Base-by-base conservation (phyloP, 345 rosid genomes). In the Luvunga scandens region DNA sequence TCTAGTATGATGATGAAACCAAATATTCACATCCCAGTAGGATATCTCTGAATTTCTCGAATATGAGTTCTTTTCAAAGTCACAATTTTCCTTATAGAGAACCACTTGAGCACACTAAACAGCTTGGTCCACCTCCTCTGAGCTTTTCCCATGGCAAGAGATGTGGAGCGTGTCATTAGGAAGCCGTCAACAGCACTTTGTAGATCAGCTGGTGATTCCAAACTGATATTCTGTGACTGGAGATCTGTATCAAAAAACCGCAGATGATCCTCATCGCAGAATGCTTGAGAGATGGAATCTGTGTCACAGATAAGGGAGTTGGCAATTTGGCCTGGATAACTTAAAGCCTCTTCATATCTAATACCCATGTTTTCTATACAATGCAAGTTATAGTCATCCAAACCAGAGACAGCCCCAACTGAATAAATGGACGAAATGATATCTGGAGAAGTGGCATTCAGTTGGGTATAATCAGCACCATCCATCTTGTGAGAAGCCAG, bases 121-220 rank as follows among this genome's bases (percentile, higher is more conserved):
- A 96, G 80, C 89, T 88, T 96, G 59, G 91, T 89, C 99, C 99
- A 96, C 83, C 98, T 89, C 85, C 78, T 91, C 73, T 91, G 91
- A 31, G 97, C 98, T 77, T 88, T 88, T 65, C 77, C 91, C 9
- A 82, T 83, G 28, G 83, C 82, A 71, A 68, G 66, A 22, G 83
- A 34, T 22, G 83, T 81, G 30, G 86, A 69, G 30, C 83, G 89
- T 66, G 84, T 72, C 85, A 85, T 38, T 80, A 90, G 83, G 83
- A 91, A 89, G 68, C 86, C 76, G 38, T 89, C 89, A 28, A 92
- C 86, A 4, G 90, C 92, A 72, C 86, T 86, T 70, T 88, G 97
- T 65, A 91, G 86, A 75, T 91, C 96, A 1, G 92, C 86, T 50
- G 77, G 86, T 50, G 94, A 60, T 79, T 87, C 97, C 48, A 87